Conservation (phyloP, 108 stramenopile genomes). For the Skeletonema tropicum region DNA sequence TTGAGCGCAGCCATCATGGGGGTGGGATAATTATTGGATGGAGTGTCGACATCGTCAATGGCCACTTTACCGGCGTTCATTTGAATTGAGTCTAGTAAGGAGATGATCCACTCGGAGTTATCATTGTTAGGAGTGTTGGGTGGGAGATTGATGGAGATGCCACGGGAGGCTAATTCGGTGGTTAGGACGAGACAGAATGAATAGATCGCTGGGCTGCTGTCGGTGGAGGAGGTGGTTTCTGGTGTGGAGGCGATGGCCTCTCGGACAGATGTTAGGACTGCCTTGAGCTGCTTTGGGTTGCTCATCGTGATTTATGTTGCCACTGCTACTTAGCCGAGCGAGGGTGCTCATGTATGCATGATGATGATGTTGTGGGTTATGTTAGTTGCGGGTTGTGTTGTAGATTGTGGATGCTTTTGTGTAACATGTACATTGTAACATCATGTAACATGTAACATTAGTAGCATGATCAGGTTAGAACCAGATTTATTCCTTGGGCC, state of each 20-base stretch:
- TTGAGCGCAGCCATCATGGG: slow-evolving; percentile 29
- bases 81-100: slow-evolving; percentile 12
- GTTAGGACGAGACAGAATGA: slow-evolving; percentile 15
- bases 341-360: too few relatives aligned
- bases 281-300: slow-evolving; percentile 32
- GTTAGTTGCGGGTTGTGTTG: too few relatives aligned
- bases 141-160: slow-evolving; percentile 12
- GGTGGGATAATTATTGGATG: slow-evolving; percentile 7
- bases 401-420: too few relatives aligned
- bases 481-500: too few relatives aligned
- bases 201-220: neutral
- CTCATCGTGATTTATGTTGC: neutral
- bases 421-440: too few relatives aligned
- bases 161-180: slow-evolving; percentile 30
- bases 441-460: too few relatives aligned
- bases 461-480: too few relatives aligned
- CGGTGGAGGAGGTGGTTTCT: neutral
- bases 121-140: neutral
- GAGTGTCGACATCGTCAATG: slow-evolving; percentile 4
- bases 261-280: slow-evolving; percentile 24
- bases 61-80: slow-evolving; percentile 17
- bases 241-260: slow-evolving; percentile 20
- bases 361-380: neutral
- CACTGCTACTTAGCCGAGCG: too few relatives aligned
- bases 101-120: neutral